phyloP scores from a whole-genome alignment of 2,329 filamentous ascomycete species.

The Botrytis sinoallii region DNA sequence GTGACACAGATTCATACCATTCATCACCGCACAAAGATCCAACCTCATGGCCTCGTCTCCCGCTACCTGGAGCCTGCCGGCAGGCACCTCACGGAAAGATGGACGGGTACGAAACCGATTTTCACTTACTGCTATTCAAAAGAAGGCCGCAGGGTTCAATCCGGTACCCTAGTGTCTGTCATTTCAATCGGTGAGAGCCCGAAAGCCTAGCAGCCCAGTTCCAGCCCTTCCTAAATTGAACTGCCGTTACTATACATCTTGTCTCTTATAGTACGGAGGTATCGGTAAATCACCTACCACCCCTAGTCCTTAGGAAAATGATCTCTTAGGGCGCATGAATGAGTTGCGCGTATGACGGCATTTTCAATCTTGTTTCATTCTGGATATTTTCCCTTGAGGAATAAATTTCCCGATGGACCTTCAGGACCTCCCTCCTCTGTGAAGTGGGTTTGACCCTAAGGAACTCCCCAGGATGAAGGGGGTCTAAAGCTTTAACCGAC shows the following conservation, averaged over 20 bases:
- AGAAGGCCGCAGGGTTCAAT: conserved; percentile 12
- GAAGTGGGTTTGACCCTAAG: conserved; percentile 4
- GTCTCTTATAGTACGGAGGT: background rate
- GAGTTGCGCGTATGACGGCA: conserved; percentile 31
- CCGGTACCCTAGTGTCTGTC: conserved; percentile 1
- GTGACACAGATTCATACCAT: background rate
- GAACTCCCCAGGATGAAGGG: conserved; percentile 9
- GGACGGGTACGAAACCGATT: conserved; percentile 5
- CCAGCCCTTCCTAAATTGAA: conserved; percentile 4
- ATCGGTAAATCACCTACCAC: background rate
- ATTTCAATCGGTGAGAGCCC: conserved; percentile 20
- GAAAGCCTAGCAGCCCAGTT: conserved; percentile 7
- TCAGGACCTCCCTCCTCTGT: background rate
- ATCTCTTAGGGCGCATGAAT: conserved; percentile 22
- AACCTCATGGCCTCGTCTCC: conserved; percentile 30
- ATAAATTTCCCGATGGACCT: background rate
- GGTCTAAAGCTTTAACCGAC: background rate
- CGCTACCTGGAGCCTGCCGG: conserved; percentile 30
- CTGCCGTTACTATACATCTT: conserved; percentile 6
- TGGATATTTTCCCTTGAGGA: background rate
- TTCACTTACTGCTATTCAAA: conserved; percentile 1
- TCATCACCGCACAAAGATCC: background rate
- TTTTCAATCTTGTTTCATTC: conserved; percentile 20
- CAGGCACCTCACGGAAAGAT: conserved; percentile 22
- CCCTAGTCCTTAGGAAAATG: background rate